Evolutionary conservation across 2,329 filamentous ascomycete species (phyloP).

Genomic region (Periglandula ipomoeae): DNA sequence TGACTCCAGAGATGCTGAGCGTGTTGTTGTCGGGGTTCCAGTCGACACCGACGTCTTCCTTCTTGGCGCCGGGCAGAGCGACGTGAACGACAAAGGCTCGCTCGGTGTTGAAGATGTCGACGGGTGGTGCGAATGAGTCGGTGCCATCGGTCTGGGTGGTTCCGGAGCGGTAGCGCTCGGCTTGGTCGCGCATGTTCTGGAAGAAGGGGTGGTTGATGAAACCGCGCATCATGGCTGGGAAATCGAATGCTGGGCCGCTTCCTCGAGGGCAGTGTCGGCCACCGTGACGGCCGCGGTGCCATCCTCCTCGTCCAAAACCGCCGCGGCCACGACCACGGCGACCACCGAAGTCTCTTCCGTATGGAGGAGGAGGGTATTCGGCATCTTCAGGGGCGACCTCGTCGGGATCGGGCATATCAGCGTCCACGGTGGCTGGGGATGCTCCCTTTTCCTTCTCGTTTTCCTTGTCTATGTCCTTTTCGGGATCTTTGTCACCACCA

Average conservation of each 20-base stretch:
- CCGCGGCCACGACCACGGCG: conserved; percentile 14
- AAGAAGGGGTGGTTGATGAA: conserved; percentile 34
- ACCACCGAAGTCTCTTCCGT: conserved; percentile 12
- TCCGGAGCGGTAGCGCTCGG: conserved; percentile 16
- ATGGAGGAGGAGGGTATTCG: conserved; percentile 10
- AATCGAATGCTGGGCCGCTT: conserved; percentile 25
- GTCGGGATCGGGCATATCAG: conserved; percentile 22
- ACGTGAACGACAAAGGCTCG: conserved; percentile 61
- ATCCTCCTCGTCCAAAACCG: conserved; percentile 12
- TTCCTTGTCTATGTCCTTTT: conserved; percentile 18
- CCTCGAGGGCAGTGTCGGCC: neutral
- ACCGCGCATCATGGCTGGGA: conserved; percentile 29
- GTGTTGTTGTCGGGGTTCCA: conserved; percentile 62
- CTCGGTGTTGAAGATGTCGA: conserved; percentile 66
- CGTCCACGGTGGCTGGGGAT: conserved; percentile 24
- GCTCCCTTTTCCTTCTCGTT: conserved; percentile 26
- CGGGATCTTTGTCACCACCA: conserved; percentile 11
- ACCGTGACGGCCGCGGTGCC: conserved; percentile 14
- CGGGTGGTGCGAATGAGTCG: conserved; percentile 50
- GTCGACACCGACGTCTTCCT: conserved; percentile 67
- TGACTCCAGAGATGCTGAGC: conserved; percentile 61
- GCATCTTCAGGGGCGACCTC: conserved; percentile 24
- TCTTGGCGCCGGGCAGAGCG: conserved; percentile 69
- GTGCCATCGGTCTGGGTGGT: conserved; percentile 9
- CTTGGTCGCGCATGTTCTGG: conserved; percentile 30